These are phyloP conservation scores for Cenchrus fungigraminus DNA, from an alignment of 176 grass and related monocot species.

Conservation along the genomic window DNA sequence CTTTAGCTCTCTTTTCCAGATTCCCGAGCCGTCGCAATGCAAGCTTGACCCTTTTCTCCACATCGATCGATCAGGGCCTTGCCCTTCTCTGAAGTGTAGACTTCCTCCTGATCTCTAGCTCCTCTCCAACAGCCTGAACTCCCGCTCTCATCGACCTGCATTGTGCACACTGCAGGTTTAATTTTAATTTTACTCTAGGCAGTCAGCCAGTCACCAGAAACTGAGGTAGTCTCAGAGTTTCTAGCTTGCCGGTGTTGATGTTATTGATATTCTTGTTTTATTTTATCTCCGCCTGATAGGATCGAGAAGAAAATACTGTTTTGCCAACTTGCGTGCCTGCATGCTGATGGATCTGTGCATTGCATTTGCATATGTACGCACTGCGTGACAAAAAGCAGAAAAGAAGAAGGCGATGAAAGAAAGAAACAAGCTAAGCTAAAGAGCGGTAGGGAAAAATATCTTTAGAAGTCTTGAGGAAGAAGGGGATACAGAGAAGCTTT, in stretches of 20 bases:
- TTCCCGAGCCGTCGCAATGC: conserved; percentile 55
- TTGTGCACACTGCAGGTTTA: neutral
- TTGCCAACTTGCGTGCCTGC: neutral
- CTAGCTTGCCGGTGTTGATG: too few species aligned
- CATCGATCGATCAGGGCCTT: too few species aligned
- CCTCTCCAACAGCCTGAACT: neutral
- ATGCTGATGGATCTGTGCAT: neutral
- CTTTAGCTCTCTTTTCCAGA: conserved; percentile 78
- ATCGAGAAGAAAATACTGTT: neutral
- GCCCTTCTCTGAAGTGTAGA: too few species aligned
- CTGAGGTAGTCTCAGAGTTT: too few species aligned
- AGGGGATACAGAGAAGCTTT: conserved; percentile 68
- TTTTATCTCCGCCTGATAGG: neutral
- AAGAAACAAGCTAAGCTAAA: neutral
- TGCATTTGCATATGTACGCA: conserved; percentile 18
- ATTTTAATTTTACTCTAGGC: neutral
- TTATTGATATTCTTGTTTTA: neutral
- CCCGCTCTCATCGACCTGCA: neutral
- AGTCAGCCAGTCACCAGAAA: too few species aligned
- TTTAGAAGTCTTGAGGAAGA: conserved; percentile 77
- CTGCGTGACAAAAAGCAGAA: conserved; percentile 39
- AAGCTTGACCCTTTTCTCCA: conserved; percentile 65
- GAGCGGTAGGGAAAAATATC: conserved; percentile 40
- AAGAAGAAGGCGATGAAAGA: conserved; percentile 4
- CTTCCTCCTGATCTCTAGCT: neutral